Conservation (phyloP, 768 basidiomycete genomes). For the Collybiopsis luxurians region DNA sequence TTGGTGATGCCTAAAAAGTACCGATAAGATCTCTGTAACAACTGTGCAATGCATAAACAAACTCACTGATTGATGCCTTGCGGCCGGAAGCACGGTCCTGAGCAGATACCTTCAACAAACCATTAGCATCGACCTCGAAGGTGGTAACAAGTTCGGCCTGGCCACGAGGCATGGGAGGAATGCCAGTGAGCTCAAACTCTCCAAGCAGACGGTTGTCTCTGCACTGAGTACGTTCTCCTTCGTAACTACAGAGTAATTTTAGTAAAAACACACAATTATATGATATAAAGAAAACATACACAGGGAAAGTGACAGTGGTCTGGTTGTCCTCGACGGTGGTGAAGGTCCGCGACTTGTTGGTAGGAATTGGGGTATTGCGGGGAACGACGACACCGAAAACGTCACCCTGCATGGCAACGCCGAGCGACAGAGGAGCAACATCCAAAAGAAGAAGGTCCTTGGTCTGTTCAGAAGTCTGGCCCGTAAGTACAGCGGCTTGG, state of each 20-base stretch:
- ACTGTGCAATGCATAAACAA: neutral
- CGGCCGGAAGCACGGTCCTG: conserved; percentile 98
- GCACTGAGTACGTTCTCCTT: conserved; percentile 99
- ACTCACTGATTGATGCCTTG: conserved; percentile 93
- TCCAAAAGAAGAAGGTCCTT: conserved; percentile 98
- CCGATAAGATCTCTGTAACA: conserved; percentile 11
- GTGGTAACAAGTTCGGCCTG: conserved; percentile 99
- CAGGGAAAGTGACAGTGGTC: conserved; percentile 99
- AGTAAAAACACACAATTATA: neutral
- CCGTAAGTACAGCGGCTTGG: conserved; percentile 98
- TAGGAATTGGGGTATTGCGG: conserved; percentile 98
- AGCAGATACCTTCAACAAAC: conserved; percentile 98
- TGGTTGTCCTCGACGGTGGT: conserved; percentile 99
- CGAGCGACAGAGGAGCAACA: conserved; percentile 96
- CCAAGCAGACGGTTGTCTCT: conserved; percentile 98
- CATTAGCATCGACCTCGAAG: conserved; percentile 99
- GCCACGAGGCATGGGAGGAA: conserved; percentile 98
- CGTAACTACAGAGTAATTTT: conserved; percentile 57
- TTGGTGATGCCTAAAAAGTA: conserved; percentile 80
- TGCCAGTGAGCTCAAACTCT: conserved; percentile 98
- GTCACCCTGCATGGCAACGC: conserved; percentile 99
- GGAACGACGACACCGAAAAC: conserved; percentile 99
- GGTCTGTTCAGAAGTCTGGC: conserved; percentile 98
- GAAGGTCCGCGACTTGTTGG: conserved; percentile 98
- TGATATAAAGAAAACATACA: conserved; percentile 45